A percentile compares a stretch with the other conserved stretches of the same genome.
Evolutionary conservation across 805 yeast genomes (phyloP).

Genomic region (Groenewaldozyma salmanticensis): DNA sequence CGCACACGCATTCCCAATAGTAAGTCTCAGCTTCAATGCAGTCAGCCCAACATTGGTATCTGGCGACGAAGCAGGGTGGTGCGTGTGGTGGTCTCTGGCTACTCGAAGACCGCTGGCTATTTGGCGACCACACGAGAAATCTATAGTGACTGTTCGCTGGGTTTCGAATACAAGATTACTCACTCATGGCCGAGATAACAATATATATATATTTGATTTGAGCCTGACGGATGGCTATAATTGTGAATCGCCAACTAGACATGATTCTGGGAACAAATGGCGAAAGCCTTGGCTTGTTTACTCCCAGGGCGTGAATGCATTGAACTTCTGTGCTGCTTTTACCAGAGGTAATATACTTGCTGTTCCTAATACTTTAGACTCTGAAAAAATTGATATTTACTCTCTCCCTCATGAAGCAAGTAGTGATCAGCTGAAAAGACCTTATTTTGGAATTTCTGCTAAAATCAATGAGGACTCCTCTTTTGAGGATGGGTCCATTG

Average conservation of each 20-base stretch:
- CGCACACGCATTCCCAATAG: constrained; percentile 26
- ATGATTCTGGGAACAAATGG: constrained; percentile 17
- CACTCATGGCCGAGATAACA: constrained; percentile 64
- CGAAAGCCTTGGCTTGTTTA: constrained; percentile 29
- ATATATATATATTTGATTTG: constrained; percentile 25
- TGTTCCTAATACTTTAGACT: constrained; percentile 56
- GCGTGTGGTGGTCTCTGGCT: constrained; percentile 54
- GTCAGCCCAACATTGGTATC: constrained; percentile 36
- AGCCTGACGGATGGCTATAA: constrained; percentile 28
- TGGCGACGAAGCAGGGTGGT: constrained; percentile 54
- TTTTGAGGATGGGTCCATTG: constrained; percentile 20
- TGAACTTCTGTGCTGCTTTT: constrained; percentile 64
- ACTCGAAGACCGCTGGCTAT: constrained; percentile 45
- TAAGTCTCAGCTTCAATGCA: constrained; percentile 23
- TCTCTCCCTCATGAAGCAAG: constrained; percentile 2
- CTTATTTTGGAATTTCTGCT: constrained; percentile 9
- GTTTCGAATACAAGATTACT: constrained; percentile 24
- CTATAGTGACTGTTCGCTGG: constrained; percentile 42
- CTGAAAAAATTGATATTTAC: constrained; percentile 52
- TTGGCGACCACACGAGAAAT: constrained; percentile 52
- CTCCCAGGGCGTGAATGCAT: constrained; percentile 58
- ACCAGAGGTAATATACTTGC: constrained; percentile 32
- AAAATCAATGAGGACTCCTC: constrained; percentile 14
- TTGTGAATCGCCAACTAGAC: constrained; percentile 20
- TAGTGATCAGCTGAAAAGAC: constrained; percentile 3